Evolutionary conservation across 306 rosid genomes (phyloP).

Genomic region (Inga leiocalycina): DNA sequence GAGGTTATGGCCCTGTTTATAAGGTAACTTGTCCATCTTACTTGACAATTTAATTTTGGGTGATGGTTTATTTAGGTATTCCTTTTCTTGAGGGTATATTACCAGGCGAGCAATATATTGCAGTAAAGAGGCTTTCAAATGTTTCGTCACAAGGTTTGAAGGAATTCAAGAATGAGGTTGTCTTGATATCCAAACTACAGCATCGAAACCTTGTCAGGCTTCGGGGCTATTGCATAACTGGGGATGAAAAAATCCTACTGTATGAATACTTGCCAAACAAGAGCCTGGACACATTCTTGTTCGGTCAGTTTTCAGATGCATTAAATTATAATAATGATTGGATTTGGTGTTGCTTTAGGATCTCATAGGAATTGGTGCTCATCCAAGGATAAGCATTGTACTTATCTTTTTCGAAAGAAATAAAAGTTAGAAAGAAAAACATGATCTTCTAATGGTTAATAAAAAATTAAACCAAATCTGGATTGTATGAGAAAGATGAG

Average conservation of each 20-base stretch:
- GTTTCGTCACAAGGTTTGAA: constrained; percentile 42
- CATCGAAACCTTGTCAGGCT: constrained; percentile 53
- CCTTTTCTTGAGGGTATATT: constrained; percentile 38
- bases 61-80: background rate
- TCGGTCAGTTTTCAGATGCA: constrained; percentile 35
- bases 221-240: constrained; percentile 43
- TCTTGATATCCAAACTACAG: constrained; percentile 50
- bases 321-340: background rate
- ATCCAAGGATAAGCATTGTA: background rate
- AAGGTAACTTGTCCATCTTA: constrained; percentile 34
- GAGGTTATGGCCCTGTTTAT: constrained; percentile 33
- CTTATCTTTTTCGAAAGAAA: background rate
- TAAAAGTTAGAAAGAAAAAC: too few species aligned
- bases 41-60: background rate
- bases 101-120: constrained; percentile 33
- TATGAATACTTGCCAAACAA: constrained; percentile 50
- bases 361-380: background rate
- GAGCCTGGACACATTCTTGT: constrained; percentile 44
- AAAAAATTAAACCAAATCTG: background rate
- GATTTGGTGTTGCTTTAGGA: background rate
- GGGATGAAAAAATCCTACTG: constrained; percentile 41
- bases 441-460: background rate
- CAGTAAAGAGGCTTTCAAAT: constrained; percentile 43
- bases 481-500: background rate
- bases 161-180: constrained; percentile 48